phyloP scores from a whole-genome alignment of 1,284 basidiomycete genomes.

The Papiliotrema flavescens region DNA sequence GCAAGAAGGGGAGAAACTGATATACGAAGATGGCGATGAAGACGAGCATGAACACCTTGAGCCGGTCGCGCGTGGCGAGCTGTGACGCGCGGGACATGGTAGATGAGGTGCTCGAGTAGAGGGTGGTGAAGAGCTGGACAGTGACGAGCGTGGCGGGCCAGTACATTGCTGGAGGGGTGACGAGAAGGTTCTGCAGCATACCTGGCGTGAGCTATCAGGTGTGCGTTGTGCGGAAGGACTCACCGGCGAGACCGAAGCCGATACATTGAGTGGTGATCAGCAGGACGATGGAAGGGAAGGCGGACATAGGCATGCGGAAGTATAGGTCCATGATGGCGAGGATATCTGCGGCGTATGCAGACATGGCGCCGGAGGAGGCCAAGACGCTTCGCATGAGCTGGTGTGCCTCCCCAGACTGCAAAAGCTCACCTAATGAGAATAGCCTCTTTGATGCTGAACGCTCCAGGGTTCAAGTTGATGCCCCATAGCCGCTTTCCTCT shows the following conservation, averaged over 20 bases:
- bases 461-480: constrained; percentile 52
- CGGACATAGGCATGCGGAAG: constrained; percentile 46
- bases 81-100: constrained; percentile 18
- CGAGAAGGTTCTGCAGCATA: constrained; percentile 48
- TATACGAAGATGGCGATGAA: constrained; percentile 50
- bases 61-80: constrained; percentile 43
- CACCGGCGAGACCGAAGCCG: constrained; percentile 54
- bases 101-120: constrained; percentile 46
- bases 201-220: constrained; percentile 16
- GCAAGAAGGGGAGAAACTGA: constrained; percentile 52
- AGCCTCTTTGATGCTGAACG: constrained; percentile 52
- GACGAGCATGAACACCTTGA: constrained; percentile 50
- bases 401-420: background rate
- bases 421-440: constrained; percentile 39
- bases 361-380: constrained; percentile 49
- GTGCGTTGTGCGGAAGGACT: constrained; percentile 10
- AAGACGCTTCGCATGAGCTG: constrained; percentile 33
- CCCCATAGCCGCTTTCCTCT: constrained; percentile 30
- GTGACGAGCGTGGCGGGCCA: constrained; percentile 53
- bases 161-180: constrained; percentile 45
- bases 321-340: constrained; percentile 52
- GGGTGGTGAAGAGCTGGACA: constrained; percentile 53
- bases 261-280: constrained; percentile 56
- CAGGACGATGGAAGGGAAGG: constrained; percentile 53
- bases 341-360: constrained; percentile 51